These are phyloP conservation scores for Aspergillus viridinutans DNA, from an alignment of 2,329 filamentous ascomycete species.

Conservation along the genomic window DNA sequence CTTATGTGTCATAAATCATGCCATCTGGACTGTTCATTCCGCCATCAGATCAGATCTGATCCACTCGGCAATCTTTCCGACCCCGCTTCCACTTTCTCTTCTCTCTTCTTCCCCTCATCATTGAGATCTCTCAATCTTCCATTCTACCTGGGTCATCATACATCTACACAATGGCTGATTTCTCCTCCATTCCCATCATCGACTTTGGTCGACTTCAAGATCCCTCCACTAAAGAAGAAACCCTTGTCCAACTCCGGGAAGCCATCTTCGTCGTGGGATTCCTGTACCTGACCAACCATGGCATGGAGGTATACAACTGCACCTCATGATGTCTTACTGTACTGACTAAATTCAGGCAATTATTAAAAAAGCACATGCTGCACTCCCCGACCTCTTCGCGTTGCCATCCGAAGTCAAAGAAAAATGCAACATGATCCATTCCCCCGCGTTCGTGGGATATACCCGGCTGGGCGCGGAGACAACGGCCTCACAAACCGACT, in stretches of 20 bases:
- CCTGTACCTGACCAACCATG: slow-evolving; percentile 33
- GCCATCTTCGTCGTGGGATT: slow-evolving; percentile 35
- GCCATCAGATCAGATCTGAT: background rate
- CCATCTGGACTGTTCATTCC: background rate
- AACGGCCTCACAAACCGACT: slow-evolving; percentile 27
- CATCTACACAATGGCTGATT: slow-evolving; percentile 13
- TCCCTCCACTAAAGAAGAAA: slow-evolving; percentile 19
- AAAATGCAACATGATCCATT: slow-evolving; percentile 30
- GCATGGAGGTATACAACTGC: slow-evolving; percentile 24
- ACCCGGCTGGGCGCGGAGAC: slow-evolving; percentile 34
- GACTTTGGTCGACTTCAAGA: slow-evolving; percentile 25
- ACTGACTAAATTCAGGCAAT: slow-evolving; percentile 11
- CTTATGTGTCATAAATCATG: background rate
- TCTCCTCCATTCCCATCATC: slow-evolving; percentile 28
- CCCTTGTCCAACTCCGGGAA: slow-evolving; percentile 24
- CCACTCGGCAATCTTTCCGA: background rate
- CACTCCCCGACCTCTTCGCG: slow-evolving; percentile 23
- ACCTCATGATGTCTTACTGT: background rate
- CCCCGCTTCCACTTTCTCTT: background rate
- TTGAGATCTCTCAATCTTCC: too few relatives aligned
- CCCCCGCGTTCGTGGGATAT: slow-evolving; percentile 31
- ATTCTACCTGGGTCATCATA: background rate
- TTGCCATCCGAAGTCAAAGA: slow-evolving; percentile 24
- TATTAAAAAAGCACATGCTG: slow-evolving; percentile 18
- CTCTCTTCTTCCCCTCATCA: background rate